These are phyloP conservation scores for Coemansia sp. DNA, from an alignment of 192 early-diverging fungal genomes.

Conservation along the genomic window DNA sequence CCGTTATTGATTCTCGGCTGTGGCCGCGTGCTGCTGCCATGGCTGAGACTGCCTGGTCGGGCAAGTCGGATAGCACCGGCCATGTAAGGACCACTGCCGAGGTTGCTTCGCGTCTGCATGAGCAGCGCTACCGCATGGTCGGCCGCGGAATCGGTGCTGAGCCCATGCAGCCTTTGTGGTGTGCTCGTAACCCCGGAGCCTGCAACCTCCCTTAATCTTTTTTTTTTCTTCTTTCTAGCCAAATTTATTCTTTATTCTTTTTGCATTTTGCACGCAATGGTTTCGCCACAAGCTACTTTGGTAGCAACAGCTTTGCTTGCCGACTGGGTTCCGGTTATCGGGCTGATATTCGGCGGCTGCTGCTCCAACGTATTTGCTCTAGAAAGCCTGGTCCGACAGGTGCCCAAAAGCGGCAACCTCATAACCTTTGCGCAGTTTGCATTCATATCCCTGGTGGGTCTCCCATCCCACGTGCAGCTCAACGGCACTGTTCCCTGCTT, in stretches of 20 bases:
- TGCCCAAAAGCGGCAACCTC: slow-evolving; percentile 66
- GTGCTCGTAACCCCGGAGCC: slow-evolving; percentile 58
- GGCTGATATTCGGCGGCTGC: slow-evolving; percentile 84
- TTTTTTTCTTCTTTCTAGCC: neutral
- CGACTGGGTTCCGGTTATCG: slow-evolving; percentile 62
- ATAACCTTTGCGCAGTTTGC: slow-evolving; percentile 83
- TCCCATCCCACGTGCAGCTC: slow-evolving; percentile 56
- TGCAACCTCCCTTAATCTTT: slow-evolving; percentile 39
- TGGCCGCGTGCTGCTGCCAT: slow-evolving; percentile 72
- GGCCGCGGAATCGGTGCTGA: slow-evolving; percentile 63
- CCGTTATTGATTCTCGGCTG: slow-evolving; percentile 58
- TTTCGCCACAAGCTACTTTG: neutral
- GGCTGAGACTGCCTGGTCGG: slow-evolving; percentile 71
- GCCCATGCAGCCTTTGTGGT: slow-evolving; percentile 74
- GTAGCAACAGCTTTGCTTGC: slow-evolving; percentile 10
- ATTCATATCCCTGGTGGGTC: slow-evolving; percentile 70
- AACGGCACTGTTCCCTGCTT: slow-evolving; percentile 50
- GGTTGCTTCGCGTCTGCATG: slow-evolving; percentile 64
- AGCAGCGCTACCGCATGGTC: slow-evolving; percentile 71
- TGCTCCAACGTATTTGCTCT: slow-evolving; percentile 85
- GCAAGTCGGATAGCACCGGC: slow-evolving; percentile 56
- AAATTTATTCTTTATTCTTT: neutral
- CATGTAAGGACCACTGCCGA: slow-evolving; percentile 57
- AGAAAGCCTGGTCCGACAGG: slow-evolving; percentile 65
- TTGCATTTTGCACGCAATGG: neutral